Percentiles rank a stretch among this genome's conserved stretches.
Conservation (phyloP, 208 protist species). For the Trypanosoma caninum region DNA sequence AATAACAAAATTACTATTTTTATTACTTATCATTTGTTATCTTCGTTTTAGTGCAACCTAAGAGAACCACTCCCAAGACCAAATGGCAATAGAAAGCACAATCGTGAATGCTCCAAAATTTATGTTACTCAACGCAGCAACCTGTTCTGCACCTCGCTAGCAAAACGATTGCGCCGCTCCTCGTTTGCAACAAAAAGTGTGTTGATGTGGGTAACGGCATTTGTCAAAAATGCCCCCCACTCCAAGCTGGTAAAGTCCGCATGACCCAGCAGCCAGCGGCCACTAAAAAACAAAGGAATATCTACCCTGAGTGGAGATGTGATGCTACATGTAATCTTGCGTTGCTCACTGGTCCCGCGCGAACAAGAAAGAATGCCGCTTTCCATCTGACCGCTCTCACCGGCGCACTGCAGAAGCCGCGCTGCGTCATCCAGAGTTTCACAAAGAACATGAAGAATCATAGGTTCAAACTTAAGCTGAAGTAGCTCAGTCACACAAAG, state of each 20-base stretch:
- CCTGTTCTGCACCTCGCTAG: constrained; percentile 18
- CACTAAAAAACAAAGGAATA: constrained; percentile 47
- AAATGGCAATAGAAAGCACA: too few relatives aligned
- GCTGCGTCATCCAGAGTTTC: constrained; percentile 48
- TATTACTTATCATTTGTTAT: too few relatives aligned
- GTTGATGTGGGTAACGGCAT: constrained; percentile 45
- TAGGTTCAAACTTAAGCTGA: constrained; percentile 83
- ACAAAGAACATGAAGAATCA: constrained; percentile 80
- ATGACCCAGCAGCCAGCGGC: constrained; percentile 40
- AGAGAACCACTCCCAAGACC: too few relatives aligned
- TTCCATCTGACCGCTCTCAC: constrained; percentile 70
- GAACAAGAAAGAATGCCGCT: constrained; percentile 74
- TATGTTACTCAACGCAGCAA: background rate
- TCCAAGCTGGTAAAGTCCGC: constrained; percentile 9
- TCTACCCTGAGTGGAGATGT: constrained; percentile 67
- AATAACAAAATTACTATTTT: too few relatives aligned
- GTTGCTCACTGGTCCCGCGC: constrained; percentile 37
- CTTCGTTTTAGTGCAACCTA: too few relatives aligned
- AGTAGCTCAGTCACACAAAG: constrained; percentile 52
- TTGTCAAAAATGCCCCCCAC: constrained; percentile 37
- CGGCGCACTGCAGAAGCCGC: constrained; percentile 63
- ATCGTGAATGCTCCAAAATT: too few relatives aligned
- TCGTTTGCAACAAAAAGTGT: constrained; percentile 59
- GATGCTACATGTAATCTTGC: constrained; percentile 78
- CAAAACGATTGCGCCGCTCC: constrained; percentile 45